phyloP scores from a whole-genome alignment of 148 eudicot species.

The Polygonum aviculare region DNA sequence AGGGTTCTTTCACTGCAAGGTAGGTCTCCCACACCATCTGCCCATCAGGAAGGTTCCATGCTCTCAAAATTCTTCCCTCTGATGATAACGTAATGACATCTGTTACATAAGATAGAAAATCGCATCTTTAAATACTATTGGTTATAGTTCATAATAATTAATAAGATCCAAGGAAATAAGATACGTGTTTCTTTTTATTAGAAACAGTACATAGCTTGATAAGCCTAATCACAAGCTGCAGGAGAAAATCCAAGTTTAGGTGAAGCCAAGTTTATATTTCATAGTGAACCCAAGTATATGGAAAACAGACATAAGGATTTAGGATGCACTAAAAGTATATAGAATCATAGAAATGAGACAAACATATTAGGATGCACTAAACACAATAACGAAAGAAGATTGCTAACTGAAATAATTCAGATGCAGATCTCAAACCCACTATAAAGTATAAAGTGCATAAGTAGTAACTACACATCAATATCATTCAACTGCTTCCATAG shows the following conservation, averaged over 20 bases:
- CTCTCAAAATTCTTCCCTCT: conserved; percentile 73
- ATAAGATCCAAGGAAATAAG: neutral
- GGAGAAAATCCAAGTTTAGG: neutral
- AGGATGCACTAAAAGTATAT: neutral
- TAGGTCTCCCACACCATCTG: conserved; percentile 97
- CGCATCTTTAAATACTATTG: neutral
- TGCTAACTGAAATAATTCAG: neutral
- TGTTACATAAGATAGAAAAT: conserved; percentile 18
- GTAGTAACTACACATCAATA: too few relatives aligned
- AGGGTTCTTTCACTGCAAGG: conserved; percentile 52
- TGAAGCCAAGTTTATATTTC: neutral
- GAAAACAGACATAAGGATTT: neutral
- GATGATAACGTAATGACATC: conserved; percentile 87
- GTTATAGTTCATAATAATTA: neutral
- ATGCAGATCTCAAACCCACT: neutral
- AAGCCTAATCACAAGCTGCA: neutral
- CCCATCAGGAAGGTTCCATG: conserved; percentile 99
- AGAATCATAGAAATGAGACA: too few relatives aligned
- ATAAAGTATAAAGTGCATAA: neutral
- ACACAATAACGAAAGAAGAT: neutral
- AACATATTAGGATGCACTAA: neutral
- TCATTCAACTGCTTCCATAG: neutral
- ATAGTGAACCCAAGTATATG: neutral
- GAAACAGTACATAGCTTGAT: neutral
- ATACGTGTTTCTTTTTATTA: neutral